Conservation (phyloP, 305 asterid genomes). For the Fraxinus sp. region DNA sequence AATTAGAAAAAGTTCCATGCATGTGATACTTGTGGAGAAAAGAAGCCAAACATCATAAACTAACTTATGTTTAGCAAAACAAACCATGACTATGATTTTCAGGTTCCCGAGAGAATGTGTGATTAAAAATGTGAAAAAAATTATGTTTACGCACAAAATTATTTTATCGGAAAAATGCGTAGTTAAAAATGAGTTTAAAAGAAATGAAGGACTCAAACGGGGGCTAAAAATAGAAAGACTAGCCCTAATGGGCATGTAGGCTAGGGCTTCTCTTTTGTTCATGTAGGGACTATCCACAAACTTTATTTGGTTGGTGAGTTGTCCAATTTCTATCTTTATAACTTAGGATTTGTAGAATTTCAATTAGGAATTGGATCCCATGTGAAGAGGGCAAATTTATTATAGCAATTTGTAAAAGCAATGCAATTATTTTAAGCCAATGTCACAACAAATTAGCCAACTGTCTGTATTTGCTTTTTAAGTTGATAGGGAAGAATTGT, state of each 20-base stretch:
- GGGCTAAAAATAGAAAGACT: not conserved
- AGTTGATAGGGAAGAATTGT: not conserved
- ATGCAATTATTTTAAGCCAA: conserved; percentile 23
- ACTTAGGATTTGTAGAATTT: conserved; percentile 13
- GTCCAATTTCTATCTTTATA: conserved; percentile 23
- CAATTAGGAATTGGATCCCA: conserved; percentile 27
- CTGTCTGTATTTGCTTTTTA: not conserved
- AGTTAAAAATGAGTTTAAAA: no score
- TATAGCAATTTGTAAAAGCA: not conserved
- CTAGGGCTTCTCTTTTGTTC: not conserved
- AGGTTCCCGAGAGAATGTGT: not conserved
- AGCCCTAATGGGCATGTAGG: conserved; percentile 23
- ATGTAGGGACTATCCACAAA: not conserved
- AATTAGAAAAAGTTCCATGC: conserved; percentile 34
- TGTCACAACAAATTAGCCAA: conserved; percentile 23
- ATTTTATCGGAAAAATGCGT: no score
- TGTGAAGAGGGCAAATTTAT: conserved; percentile 30
- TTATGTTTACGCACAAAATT: no score
- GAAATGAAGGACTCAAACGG: not conserved
- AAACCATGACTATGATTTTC: conserved; percentile 9
- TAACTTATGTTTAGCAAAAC: conserved; percentile 24
- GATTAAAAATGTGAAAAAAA: no score
- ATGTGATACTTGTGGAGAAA: conserved; percentile 25
- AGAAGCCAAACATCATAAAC: conserved; percentile 10
- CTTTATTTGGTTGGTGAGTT: conserved; percentile 27